Base-by-base conservation (phyloP, 805 yeast species). In the Scheffersomyces coipomensis region DNA sequence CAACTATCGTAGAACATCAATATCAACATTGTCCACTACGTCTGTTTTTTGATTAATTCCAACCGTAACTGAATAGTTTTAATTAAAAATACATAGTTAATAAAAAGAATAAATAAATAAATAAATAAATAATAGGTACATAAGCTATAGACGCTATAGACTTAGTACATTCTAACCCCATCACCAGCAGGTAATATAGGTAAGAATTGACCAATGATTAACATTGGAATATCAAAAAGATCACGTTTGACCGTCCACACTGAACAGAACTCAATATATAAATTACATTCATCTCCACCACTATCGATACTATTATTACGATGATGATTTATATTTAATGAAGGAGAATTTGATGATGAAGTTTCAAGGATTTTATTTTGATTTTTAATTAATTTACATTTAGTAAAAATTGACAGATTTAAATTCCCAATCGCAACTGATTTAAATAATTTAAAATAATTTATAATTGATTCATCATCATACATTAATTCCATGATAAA, bases 231-330 rank as follows among this genome's bases (percentile, higher is more conserved):
- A 60, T 85, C 91, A 62, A 85, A 87, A 34, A 83, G 79, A 62
- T 87, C 95, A 48, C 93, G 67, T 48, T 85, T 85, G 12, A 87
- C 88, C 0, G 95, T 87, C 89, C 93, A 85, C 12, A 87, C 87
- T 30, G 88, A 80, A 29, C 89, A 82, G 51, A 89, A 85, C 43
- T 78, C 78, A 18, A 82, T 73, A 39, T 39, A 64, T 12, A 55
- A 66, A 26, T 38, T 33, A n/a, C 41, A 40, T n/a, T 27, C 30
- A 27, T 27, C 30, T n/a, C n/a, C n/a, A n/a, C n/a, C n/a, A 34
- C 22, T 42, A 62, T 38, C 62, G 61, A 17, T 42, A 9, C 35
- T 37, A 22, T 19, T 19, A 10, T 30, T 35, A n/a, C 34, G 42
- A 13, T 38, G 19, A 24, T 35, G 35, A 27, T 21, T 36, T 31